Percentiles rank a stretch among this genome's conserved stretches.
These are phyloP conservation scores for Fusarium sp. DNA, from an alignment of 2,329 filamentous ascomycete genomes.

Conservation along the genomic window DNA sequence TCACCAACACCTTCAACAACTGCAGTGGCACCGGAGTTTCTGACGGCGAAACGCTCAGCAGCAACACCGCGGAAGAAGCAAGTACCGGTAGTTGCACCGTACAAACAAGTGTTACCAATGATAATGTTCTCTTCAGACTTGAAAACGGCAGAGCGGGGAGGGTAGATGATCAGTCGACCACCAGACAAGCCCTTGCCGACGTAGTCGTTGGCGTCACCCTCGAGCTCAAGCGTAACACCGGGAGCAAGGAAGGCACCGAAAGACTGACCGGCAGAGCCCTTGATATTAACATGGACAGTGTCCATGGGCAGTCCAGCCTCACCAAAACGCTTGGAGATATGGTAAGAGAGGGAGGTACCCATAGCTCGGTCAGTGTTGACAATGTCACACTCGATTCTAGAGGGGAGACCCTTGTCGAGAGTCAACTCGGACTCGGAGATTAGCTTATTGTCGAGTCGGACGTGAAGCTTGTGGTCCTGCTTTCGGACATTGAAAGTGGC, in stretches of 20 bases:
- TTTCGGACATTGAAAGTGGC: constrained; percentile 98
- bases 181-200: constrained; percentile 96
- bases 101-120: constrained; percentile 93
- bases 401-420: constrained; percentile 92
- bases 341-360: constrained; percentile 94
- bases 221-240: constrained; percentile 92
- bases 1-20: constrained; percentile 97
- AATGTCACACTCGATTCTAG: constrained; percentile 93
- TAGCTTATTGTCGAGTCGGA: constrained; percentile 95
- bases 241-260: constrained; percentile 95
- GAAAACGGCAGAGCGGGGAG: constrained; percentile 88
- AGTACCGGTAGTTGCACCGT: constrained; percentile 89
- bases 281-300: constrained; percentile 95
- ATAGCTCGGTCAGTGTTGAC: constrained; percentile 96
- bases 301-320: constrained; percentile 90
- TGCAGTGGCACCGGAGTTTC: constrained; percentile 95
- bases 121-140: constrained; percentile 97
- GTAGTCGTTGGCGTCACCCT: constrained; percentile 96
- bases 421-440: constrained; percentile 96
- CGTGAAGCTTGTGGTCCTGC: constrained; percentile 94
- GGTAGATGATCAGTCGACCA: constrained; percentile 92
- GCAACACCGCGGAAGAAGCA: constrained; percentile 98
- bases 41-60: constrained; percentile 94
- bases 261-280: constrained; percentile 95
- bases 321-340: constrained; percentile 92